Conservation (phyloP, 2,329 filamentous ascomycete species). For the Colletotrichum nymphaeae region DNA sequence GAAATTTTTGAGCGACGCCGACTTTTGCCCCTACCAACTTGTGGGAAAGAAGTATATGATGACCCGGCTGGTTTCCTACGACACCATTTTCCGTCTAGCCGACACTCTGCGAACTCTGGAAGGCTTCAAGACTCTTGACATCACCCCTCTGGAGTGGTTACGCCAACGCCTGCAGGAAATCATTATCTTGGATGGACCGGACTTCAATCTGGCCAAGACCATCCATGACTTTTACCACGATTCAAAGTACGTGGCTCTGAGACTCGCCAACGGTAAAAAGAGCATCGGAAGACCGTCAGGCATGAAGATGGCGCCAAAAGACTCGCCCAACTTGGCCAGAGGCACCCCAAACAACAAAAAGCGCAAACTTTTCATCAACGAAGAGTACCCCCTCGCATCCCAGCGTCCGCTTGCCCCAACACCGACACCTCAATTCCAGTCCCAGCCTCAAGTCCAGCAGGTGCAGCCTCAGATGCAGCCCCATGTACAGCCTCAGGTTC, state of each 20-base stretch:
- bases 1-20: slow-evolving; percentile 61
- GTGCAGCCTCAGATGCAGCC: background rate
- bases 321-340: slow-evolving; percentile 37
- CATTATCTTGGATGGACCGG: slow-evolving; percentile 51
- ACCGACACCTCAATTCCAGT: background rate
- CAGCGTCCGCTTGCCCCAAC: slow-evolving; percentile 22
- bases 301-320: slow-evolving; percentile 49
- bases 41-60: slow-evolving; percentile 63
- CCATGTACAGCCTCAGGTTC: background rate
- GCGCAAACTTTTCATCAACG: slow-evolving; percentile 42
- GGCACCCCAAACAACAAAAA: slow-evolving; percentile 43
- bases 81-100: slow-evolving; percentile 66
- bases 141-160: slow-evolving; percentile 67
- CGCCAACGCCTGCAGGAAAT: slow-evolving; percentile 67
- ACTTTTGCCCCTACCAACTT: slow-evolving; percentile 68
- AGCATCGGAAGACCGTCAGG: slow-evolving; percentile 68
- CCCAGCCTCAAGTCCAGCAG: background rate
- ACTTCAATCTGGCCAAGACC: slow-evolving; percentile 63
- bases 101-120: slow-evolving; percentile 65
- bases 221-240: slow-evolving; percentile 69
- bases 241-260: slow-evolving; percentile 59
- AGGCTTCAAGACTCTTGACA: slow-evolving; percentile 61
- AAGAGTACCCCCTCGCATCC: slow-evolving; percentile 6
- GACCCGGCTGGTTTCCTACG: slow-evolving; percentile 60
- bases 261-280: slow-evolving; percentile 65